phyloP scores from a whole-genome alignment of 257 asterid species.

The Capsicum chinense region DNA sequence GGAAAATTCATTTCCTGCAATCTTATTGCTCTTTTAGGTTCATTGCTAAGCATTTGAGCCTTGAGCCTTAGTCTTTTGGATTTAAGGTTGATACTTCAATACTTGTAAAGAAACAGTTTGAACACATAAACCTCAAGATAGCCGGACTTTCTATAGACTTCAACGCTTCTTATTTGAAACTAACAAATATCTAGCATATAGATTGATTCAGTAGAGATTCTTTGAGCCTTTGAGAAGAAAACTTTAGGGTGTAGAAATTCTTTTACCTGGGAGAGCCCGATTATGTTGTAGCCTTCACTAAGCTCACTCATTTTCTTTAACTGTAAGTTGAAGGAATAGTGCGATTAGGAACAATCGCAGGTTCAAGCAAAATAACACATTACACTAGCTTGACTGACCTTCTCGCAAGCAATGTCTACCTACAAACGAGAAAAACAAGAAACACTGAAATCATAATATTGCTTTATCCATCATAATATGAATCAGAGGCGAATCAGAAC shows the following conservation, averaged over 20 bases:
- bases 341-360: slow-evolving; percentile 22
- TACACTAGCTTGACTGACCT: slow-evolving; percentile 51
- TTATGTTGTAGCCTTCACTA: slow-evolving; percentile 68
- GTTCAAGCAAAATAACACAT: slow-evolving; percentile 37
- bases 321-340: slow-evolving; percentile 48
- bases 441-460: not conserved
- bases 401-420: slow-evolving; percentile 79
- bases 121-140: not conserved
- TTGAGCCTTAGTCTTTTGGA: not conserved
- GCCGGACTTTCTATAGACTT: not conserved
- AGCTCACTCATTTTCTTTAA: slow-evolving; percentile 80
- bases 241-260: not conserved
- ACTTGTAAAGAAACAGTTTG: not conserved
- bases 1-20: not conserved
- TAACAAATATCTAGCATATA: not conserved
- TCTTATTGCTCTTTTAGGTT: not conserved
- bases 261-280: slow-evolving; percentile 86
- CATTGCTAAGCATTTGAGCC: not conserved
- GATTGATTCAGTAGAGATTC: not conserved
- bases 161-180: not conserved
- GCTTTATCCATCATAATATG: not conserved
- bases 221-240: not conserved
- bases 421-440: slow-evolving; percentile 34
- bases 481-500: slow-evolving; percentile 1
- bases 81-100: not conserved